phyloP scores from a whole-genome alignment of 345 rosid genomes.

The Sisymbrium altissimum region DNA sequence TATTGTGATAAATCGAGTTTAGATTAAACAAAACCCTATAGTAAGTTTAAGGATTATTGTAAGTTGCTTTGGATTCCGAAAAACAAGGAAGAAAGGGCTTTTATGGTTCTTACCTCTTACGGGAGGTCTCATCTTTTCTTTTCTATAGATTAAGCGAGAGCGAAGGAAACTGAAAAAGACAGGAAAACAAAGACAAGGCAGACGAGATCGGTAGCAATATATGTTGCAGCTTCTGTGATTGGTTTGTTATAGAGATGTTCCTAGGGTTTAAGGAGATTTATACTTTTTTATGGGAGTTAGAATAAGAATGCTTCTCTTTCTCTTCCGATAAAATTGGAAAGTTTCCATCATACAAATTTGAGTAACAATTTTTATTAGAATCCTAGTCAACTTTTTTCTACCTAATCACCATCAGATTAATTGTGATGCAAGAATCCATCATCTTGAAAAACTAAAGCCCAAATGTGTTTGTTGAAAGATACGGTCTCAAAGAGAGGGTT shows the following conservation, averaged over 20 bases:
- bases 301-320: neutral
- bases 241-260: neutral
- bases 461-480: neutral
- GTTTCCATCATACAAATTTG: neutral
- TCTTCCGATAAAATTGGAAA: neutral
- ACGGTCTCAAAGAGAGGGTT: neutral
- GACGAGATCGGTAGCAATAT: neutral
- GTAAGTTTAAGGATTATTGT: too few species aligned
- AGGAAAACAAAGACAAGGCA: neutral
- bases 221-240: neutral
- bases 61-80: neutral
- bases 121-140: conserved; percentile 18
- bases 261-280: neutral
- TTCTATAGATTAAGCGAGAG: neutral
- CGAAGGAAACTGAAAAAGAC: neutral
- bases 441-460: neutral
- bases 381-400: too few species aligned
- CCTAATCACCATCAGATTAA: neutral
- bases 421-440: neutral
- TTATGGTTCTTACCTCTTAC: neutral
- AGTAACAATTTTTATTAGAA: too few species aligned
- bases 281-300: neutral
- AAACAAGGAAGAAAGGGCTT: neutral
- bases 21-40: neutral
- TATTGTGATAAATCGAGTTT: neutral